Conservation (phyloP, 371 early-diverging fungal species). For the Mortierella sp. region DNA sequence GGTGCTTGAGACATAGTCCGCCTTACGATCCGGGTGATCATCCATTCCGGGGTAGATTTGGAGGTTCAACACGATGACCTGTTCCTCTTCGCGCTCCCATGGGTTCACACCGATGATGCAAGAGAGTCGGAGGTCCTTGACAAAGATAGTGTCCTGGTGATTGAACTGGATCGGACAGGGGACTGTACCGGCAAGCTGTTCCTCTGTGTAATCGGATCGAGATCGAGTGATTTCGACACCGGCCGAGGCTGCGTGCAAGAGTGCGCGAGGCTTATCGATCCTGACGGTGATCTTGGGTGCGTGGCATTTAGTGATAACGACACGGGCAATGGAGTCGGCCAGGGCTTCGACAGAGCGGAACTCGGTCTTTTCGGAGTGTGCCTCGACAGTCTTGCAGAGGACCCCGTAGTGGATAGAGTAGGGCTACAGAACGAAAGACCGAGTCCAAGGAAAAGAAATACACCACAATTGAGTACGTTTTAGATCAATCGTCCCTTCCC, state of each 20-base stretch:
- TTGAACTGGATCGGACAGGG: slow-evolving; percentile 40
- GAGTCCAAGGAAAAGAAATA: no score
- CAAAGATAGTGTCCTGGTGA: slow-evolving; percentile 72
- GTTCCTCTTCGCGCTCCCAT: slow-evolving; percentile 96
- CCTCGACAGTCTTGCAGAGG: slow-evolving; percentile 79
- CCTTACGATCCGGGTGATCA: slow-evolving; percentile 40
- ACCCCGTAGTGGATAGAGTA: slow-evolving; percentile 89
- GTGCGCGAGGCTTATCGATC: slow-evolving; percentile 91
- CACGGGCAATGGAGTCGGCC: slow-evolving; percentile 73
- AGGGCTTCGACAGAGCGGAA: slow-evolving; percentile 81
- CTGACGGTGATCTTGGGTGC: slow-evolving; percentile 76
- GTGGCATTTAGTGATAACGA: slow-evolving; percentile 69
- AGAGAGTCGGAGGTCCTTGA: slow-evolving; percentile 81
- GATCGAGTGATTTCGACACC: slow-evolving; percentile 89
- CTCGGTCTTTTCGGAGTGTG: slow-evolving; percentile 77
- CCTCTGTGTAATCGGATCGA: slow-evolving; percentile 57
- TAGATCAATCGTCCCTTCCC: not conserved
- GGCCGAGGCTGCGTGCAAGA: slow-evolving; percentile 89
- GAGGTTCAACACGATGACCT: slow-evolving; percentile 87
- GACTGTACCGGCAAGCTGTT: slow-evolving; percentile 18
- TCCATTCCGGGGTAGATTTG: slow-evolving; percentile 73
- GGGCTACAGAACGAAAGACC: slow-evolving; percentile 36
- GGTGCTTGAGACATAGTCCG: slow-evolving; percentile 68
- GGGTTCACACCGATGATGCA: slow-evolving; percentile 95
- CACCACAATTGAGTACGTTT: no score